A percentile compares a stretch with the other conserved stretches of the same genome.
Conservation (phyloP, 495 filamentous ascomycete genomes). For the Parathielavia hyrcaniae region DNA sequence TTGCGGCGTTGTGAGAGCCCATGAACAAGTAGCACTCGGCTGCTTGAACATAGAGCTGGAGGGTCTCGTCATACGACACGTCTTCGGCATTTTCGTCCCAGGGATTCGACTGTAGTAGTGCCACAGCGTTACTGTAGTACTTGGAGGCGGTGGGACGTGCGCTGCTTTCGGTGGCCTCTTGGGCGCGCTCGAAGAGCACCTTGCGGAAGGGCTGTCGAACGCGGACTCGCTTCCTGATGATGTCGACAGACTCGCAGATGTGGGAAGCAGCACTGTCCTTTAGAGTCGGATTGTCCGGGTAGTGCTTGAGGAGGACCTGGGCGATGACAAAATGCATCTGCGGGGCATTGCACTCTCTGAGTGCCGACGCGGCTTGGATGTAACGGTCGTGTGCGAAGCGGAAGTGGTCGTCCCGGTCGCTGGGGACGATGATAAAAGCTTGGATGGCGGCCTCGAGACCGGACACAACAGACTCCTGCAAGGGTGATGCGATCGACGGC, state of each 20-base stretch:
- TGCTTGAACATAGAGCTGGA: conserved; percentile 63
- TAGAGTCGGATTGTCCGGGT: conserved; percentile 47
- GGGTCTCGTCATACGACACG: conserved; percentile 76
- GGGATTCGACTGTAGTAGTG: conserved; percentile 68
- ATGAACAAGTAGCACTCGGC: conserved; percentile 80
- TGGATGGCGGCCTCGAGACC: conserved; percentile 74
- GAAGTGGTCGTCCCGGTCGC: conserved; percentile 67
- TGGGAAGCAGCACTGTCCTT: conserved; percentile 69
- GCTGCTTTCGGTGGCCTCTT: conserved; percentile 68
- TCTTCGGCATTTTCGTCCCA: conserved; percentile 69
- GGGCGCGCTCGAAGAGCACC: conserved; percentile 68
- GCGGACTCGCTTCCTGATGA: conserved; percentile 59
- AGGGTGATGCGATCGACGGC: not conserved
- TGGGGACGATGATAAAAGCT: conserved; percentile 66
- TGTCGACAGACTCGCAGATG: conserved; percentile 63
- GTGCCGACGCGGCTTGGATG: conserved; percentile 60
- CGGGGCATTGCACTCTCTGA: conserved; percentile 61
- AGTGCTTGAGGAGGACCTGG: conserved; percentile 66
- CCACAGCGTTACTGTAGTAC: conserved; percentile 68
- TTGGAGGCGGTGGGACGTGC: conserved; percentile 70
- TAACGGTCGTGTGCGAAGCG: conserved; percentile 82
- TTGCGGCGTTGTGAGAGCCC: conserved; percentile 57
- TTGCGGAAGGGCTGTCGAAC: conserved; percentile 60
- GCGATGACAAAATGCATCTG: conserved; percentile 88
- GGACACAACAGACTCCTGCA: conserved; percentile 46